Base-by-base conservation (phyloP, 2,329 filamentous ascomycete genomes). In the Xylaria hypoxylon region DNA sequence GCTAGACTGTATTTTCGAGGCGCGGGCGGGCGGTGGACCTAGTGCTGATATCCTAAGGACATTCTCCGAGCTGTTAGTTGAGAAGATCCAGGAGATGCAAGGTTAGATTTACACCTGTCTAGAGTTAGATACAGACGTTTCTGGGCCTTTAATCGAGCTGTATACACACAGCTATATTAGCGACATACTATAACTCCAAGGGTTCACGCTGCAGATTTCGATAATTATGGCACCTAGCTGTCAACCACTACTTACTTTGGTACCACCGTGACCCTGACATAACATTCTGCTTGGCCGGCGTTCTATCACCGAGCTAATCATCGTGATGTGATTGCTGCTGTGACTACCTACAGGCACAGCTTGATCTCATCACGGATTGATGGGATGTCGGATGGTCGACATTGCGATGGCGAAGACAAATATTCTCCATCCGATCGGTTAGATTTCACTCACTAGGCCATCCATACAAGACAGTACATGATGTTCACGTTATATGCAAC, bases 1-100 rank as follows among this genome's bases (percentile, higher is more conserved):
- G 50, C 59, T 69, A 19, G 67, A 69, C 62, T 69, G 64, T 42
- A 67, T 69, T 26, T 69, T 69, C 5, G 67, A 69, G 45, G 67
- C 67, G 26, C 64, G 67, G 24, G 67, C 67, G 2, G 67, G 67
- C 40, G 64, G 64, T 17, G 64, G 57, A 10, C 28, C 64, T 28
- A 62, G 42, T 47, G 10, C 58, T 45, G 67, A 69, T 7, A 58
- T 69, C 22, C 26, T 57, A 17, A 51, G 57, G 24, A 69, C 67
- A 17, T 68, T 69, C 59, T 56, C 64, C 2, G 58, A 67, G 33
- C 64, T 69, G 17, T 28, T 69, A 31, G 52, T 68, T 19, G 67
- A 69, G 40, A 69, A 69, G 51, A 68, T 69, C 33, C 61, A 62
- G 26, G 67, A 69, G n/a, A 10, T 69, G 50, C 61, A 65, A 19